Percentiles rank a stretch among this genome's conserved stretches.
These are phyloP conservation scores for Colletotrichum godetiae DNA, from an alignment of 2,329 filamentous ascomycete genomes.

Conservation along the genomic window DNA sequence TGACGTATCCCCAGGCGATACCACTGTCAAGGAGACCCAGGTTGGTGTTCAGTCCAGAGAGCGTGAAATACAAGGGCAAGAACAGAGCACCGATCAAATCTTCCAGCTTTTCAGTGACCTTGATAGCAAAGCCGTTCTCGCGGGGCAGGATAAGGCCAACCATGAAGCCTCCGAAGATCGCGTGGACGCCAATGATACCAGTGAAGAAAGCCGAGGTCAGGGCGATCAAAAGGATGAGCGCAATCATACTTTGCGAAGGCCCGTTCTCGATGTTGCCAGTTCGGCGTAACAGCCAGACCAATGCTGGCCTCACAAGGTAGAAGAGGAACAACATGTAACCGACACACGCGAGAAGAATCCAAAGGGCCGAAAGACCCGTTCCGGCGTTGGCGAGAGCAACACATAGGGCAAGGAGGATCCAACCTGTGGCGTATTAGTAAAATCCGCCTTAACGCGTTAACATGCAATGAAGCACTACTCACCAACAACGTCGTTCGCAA, in stretches of 20 bases:
- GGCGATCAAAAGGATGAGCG: constrained; percentile 82
- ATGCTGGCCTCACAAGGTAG: constrained; percentile 77
- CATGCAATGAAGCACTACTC: constrained; percentile 45
- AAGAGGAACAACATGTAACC: constrained; percentile 83
- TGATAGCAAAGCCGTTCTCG: constrained; percentile 90
- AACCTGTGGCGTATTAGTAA: constrained; percentile 65
- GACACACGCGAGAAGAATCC: constrained; percentile 80
- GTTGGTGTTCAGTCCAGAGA: constrained; percentile 90
- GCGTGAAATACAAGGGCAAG: constrained; percentile 90
- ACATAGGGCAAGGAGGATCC: constrained; percentile 92
- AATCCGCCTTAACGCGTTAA: constrained; percentile 68
- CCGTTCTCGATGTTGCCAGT: constrained; percentile 87
- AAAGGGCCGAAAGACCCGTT: constrained; percentile 84
- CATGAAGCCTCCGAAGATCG: constrained; percentile 94
- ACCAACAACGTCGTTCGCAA: constrained; percentile 84
- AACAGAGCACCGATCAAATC: constrained; percentile 88
- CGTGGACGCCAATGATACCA: constrained; percentile 88
- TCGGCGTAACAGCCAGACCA: constrained; percentile 78
- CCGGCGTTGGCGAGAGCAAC: constrained; percentile 92
- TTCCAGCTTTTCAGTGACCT: constrained; percentile 92
- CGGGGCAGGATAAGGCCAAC: constrained; percentile 91
- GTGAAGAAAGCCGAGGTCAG: constrained; percentile 88
- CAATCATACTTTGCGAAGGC: constrained; percentile 86
- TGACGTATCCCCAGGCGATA: constrained; percentile 88
- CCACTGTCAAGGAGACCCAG: constrained; percentile 85